phyloP scores from a whole-genome alignment of 768 basidiomycete species.

The Leucosporidium yakuticum region DNA sequence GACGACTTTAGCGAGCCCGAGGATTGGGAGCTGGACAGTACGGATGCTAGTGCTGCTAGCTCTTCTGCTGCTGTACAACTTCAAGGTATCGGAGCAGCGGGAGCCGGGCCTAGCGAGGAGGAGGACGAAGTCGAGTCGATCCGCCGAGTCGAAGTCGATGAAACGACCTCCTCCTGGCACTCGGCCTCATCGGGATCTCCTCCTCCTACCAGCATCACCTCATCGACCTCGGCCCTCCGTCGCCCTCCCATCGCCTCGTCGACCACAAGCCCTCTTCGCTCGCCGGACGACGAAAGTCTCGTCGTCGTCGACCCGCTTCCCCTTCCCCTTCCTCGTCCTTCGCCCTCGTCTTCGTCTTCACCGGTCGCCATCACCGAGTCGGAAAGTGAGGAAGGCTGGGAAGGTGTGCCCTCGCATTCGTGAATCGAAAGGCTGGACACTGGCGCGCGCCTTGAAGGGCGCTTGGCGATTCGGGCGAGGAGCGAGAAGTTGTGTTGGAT shows the following conservation, averaged over 20 bases:
- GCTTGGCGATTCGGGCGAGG: too few relatives aligned
- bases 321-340: neutral
- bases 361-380: neutral
- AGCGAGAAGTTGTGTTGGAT: too few relatives aligned
- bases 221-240: neutral
- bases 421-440: too few relatives aligned
- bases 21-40: constrained; percentile 57
- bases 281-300: constrained; percentile 1
- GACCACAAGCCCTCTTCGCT: too few relatives aligned
- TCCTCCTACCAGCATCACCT: neutral
- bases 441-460: too few relatives aligned
- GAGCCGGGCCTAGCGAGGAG: neutral
- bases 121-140: neutral
- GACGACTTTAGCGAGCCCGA: constrained; percentile 77
- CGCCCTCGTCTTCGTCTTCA: neutral
- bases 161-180: neutral
- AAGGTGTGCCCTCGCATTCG: too few relatives aligned
- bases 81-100: neutral
- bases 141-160: neutral
- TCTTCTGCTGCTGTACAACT: neutral
- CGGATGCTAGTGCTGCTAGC: constrained; percentile 15
- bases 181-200: neutral
- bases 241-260: neutral
- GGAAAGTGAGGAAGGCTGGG: neutral
- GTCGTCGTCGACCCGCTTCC: neutral